Percentiles rank a stretch among this genome's conserved stretches.
Conservation (phyloP, 2,329 filamentous ascomycete genomes). For the Diaporthe amygdali region DNA sequence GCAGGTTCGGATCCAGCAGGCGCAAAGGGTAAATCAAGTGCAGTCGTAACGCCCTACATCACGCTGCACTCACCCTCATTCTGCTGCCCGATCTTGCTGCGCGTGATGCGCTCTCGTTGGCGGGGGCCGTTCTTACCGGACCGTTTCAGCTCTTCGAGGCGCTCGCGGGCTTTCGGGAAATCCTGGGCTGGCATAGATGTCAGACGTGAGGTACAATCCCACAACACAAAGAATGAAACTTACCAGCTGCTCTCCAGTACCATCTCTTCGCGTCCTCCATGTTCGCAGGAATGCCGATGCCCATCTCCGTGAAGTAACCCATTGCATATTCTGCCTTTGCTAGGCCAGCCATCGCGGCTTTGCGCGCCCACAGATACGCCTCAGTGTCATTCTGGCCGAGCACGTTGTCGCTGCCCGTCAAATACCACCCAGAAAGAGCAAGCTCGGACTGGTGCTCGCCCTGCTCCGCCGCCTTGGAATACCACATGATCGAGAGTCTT, state of each 20-base stretch:
- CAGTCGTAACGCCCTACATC: constrained; percentile 61
- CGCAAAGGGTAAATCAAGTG: not conserved
- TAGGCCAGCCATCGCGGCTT: constrained; percentile 85
- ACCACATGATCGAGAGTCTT: constrained; percentile 89
- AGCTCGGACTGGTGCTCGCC: constrained; percentile 94
- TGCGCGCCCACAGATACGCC: constrained; percentile 95
- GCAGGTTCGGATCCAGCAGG: not conserved
- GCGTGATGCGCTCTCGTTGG: constrained; percentile 77
- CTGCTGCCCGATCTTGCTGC: constrained; percentile 81
- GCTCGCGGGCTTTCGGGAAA: constrained; percentile 89
- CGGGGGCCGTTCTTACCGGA: constrained; percentile 75
- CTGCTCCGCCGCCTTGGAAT: constrained; percentile 87
- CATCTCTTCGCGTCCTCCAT: constrained; percentile 95
- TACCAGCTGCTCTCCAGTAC: constrained; percentile 97
- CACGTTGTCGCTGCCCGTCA: constrained; percentile 88
- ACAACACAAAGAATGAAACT: constrained; percentile 51
- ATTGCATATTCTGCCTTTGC: constrained; percentile 97
- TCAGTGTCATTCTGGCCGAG: constrained; percentile 93
- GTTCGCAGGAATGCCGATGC: constrained; percentile 85
- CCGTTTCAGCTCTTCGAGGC: constrained; percentile 89
- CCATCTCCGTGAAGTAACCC: constrained; percentile 96
- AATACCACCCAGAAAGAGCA: constrained; percentile 87
- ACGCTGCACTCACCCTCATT: constrained; percentile 88
- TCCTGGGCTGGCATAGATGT: constrained; percentile 73
- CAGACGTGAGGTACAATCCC: constrained; percentile 30